Conservation (phyloP, 768 basidiomycete genomes). For the Boletus rubescentipes region DNA sequence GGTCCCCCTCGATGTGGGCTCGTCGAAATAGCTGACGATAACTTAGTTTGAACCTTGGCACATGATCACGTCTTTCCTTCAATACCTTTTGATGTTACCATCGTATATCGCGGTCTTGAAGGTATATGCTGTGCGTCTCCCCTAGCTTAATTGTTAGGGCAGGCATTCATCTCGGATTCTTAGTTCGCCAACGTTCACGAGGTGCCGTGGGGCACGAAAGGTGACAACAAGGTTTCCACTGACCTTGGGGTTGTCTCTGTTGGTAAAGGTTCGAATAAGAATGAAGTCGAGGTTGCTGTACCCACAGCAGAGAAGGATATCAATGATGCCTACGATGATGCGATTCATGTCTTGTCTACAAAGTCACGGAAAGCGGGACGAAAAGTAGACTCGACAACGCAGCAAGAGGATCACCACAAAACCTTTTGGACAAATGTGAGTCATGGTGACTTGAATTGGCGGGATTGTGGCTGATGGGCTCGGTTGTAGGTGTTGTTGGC, state of each 20-base stretch:
- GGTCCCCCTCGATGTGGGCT: constrained; percentile 32
- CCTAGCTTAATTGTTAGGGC: background rate
- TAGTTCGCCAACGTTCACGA: constrained; percentile 89
- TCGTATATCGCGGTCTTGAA: constrained; percentile 93
- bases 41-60: constrained; percentile 94
- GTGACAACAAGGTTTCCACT: constrained; percentile 80
- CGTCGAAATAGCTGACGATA: background rate
- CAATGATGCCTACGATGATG: constrained; percentile 87
- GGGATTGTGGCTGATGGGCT: constrained; percentile 12
- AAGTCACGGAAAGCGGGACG: constrained; percentile 74
- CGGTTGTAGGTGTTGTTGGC: constrained; percentile 63
- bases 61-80: constrained; percentile 92
- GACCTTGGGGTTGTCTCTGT: constrained; percentile 82
- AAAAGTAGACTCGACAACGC: constrained; percentile 57
- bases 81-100: constrained; percentile 87
- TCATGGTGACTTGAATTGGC: background rate
- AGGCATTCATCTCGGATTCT: background rate
- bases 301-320: constrained; percentile 88
- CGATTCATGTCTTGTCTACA: constrained; percentile 75
- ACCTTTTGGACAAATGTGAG: constrained; percentile 83
- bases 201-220: constrained; percentile 95
- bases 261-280: constrained; percentile 54
- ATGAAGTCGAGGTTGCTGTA: constrained; percentile 82
- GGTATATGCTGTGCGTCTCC: constrained; percentile 66
- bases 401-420: constrained; percentile 85